Evolutionary conservation across 2,329 filamentous ascomycete genomes (phyloP).

Genomic region (Alternaria sp.): DNA sequence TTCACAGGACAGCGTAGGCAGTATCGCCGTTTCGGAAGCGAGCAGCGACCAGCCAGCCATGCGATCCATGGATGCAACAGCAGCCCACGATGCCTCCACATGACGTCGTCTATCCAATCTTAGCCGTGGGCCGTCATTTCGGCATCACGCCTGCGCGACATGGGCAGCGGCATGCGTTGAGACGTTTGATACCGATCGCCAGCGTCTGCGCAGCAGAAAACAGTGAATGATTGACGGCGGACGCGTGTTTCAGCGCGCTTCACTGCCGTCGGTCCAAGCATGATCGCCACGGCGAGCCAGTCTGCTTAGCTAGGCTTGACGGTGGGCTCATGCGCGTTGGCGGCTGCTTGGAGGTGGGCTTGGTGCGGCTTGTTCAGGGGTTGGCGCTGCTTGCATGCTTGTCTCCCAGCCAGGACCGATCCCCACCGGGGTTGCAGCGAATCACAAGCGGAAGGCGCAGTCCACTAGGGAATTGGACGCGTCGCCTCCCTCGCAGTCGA

Average conservation of each 20-base stretch:
- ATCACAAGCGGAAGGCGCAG: background rate
- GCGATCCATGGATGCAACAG: background rate
- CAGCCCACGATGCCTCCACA: background rate
- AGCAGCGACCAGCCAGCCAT: background rate
- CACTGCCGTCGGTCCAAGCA: constrained; percentile 16
- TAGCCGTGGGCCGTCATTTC: constrained; percentile 1
- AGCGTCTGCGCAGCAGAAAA: background rate
- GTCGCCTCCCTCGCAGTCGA: constrained; percentile 6
- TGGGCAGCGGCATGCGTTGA: background rate
- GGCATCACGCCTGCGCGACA: background rate
- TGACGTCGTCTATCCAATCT: background rate
- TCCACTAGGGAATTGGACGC: constrained; percentile 10
- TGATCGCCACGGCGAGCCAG: constrained; percentile 11
- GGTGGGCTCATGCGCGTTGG: background rate
- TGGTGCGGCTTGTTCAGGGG: constrained; percentile 18
- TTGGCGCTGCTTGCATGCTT: constrained; percentile 5
- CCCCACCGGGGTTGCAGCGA: background rate
- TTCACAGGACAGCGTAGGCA: background rate
- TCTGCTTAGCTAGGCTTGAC: constrained; percentile 5
- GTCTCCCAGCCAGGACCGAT: background rate
- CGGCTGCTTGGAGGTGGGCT: background rate
- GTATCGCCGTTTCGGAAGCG: constrained; percentile 1
- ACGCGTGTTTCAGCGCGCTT: constrained; percentile 18
- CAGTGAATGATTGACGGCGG: constrained; percentile 5
- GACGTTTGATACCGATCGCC: constrained; percentile 14